Base-by-base conservation (phyloP, 2,329 filamentous ascomycete species). In the Sporothrix inflata region DNA sequence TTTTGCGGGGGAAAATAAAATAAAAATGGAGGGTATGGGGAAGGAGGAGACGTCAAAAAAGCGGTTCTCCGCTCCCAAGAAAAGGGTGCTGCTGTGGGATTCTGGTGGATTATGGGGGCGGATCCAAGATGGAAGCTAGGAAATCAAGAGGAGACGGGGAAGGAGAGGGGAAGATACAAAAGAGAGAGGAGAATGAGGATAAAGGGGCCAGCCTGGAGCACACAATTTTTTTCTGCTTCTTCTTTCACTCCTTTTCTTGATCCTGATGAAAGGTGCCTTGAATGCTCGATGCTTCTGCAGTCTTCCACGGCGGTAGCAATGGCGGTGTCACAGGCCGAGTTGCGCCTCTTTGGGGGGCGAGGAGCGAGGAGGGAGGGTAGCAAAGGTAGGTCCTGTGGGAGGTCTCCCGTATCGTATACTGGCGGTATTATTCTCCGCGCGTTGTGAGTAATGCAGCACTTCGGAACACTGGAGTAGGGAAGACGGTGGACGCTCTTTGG, bases 401-500 rank as follows among this genome's bases (percentile, higher is more conserved):
- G 40, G 21, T 69, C 45, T 45, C 42, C 49, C 34, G 67, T 69
- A n/a, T n/a, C n/a, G n/a, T n/a, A n/a, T n/a, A 42, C 38, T 60
- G 21, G 38, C 68, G 53, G 68, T 57, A 70, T 60, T 57, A 34
- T 70, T 70, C 68, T 61, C 67, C 57, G 57, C 68, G 21, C 68
- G 38, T 60, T 63, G 34, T 24, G 57, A 63, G 34, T 42, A 63
- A n/a, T n/a, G n/a, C n/a, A n/a, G n/a, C n/a, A n/a, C n/a, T n/a
- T n/a, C n/a, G n/a, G n/a, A n/a, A n/a, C n/a, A n/a, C n/a, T n/a
- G n/a, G n/a, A n/a, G n/a, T n/a, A n/a, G n/a, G n/a, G n/a, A n/a
- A n/a, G n/a, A n/a, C n/a, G n/a, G n/a, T n/a, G n/a, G n/a, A 53
- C 45, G 69, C 30, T 71, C 47, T 71, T 49, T 71, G 70, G 70